Evolutionary conservation across 2,329 filamentous ascomycete species (phyloP), one percentile per base, ranked within the genome.

Genomic region (Davidsoniella australis): DNA sequence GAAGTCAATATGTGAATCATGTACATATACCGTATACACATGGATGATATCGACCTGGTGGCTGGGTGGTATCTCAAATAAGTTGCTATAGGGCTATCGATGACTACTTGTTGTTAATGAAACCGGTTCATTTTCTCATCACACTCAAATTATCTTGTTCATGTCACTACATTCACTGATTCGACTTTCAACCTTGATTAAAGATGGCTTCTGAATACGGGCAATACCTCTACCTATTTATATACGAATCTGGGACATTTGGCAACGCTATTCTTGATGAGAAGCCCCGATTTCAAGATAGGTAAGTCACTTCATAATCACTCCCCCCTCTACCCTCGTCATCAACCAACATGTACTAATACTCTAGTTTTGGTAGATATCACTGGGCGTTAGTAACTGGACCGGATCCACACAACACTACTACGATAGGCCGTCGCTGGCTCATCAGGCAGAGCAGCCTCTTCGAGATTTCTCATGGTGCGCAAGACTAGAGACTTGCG

Each of bases 301-400:
- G 26, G 46, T 48, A 14, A 12, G 16, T 42, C 20, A 23, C 20
- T 23, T 23, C 20, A 23, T 23, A 23, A 5, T 2, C 39, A 5
- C 14, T 5, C 12, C 18, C 20, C 23, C 14, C 8, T 10, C 2
- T 16, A 3, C n/a, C 20, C 18, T 4, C 12, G 12, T 18, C 20
- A 10, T 40, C 8, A 24, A 12, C 33, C n/a, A 9, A 24, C 5
- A 23, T 23, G 10, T 17, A 10, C 29, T 33, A 33, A 33, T 10
- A 33, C n/a, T 40, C 36, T 12, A 6, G 5, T 12, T 20, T 23
- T 5, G 7, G n/a, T 24, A 48, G 46, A 33, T 48, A 48, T 20
- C 39, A 48, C 18, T 48, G 46, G 46, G 23, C 46, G 4, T 26
- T 48, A 7, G 46, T 48, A 5, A 42, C 39, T 3, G 46, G 46